phyloP scores from a whole-genome alignment of 2,329 filamentous ascomycete species.

The Geoglossum cookeanum region DNA sequence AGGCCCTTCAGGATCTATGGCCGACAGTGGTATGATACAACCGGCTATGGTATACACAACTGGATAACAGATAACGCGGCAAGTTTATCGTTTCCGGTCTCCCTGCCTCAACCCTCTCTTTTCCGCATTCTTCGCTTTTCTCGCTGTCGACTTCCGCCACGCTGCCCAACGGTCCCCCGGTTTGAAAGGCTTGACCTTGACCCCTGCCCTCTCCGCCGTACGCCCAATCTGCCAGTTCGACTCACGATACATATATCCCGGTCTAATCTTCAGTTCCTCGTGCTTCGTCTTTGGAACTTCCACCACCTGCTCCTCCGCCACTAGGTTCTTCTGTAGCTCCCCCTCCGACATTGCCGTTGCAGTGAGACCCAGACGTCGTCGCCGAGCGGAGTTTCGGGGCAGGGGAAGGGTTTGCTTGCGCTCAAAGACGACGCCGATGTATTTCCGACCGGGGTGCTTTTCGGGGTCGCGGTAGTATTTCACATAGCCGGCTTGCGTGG shows the following conservation, averaged over 20 bases:
- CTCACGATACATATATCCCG: slow-evolving; percentile 44
- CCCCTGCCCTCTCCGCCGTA: slow-evolving; percentile 38
- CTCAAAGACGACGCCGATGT: slow-evolving; percentile 83
- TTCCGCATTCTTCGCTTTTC: slow-evolving; percentile 31
- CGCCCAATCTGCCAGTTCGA: slow-evolving; percentile 50
- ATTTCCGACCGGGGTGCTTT: slow-evolving; percentile 69
- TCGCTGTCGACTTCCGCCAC: slow-evolving; percentile 39
- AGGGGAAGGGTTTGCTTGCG: slow-evolving; percentile 65
- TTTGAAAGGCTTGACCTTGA: slow-evolving; percentile 35
- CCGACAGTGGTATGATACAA: neutral
- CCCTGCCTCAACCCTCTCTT: slow-evolving; percentile 28
- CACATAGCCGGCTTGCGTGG: slow-evolving; percentile 71
- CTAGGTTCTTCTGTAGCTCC: slow-evolving; percentile 4
- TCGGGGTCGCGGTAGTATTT: slow-evolving; percentile 87
- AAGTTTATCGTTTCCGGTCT: neutral
- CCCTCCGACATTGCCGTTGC: slow-evolving; percentile 21
- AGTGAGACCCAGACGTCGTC: slow-evolving; percentile 58
- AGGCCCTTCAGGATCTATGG: neutral
- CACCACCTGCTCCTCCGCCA: slow-evolving; percentile 12
- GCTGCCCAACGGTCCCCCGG: slow-evolving; percentile 42
- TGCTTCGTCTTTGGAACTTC: slow-evolving; percentile 3
- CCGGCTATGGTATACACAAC: neutral
- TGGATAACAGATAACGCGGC: neutral
- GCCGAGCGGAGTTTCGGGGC: slow-evolving; percentile 51
- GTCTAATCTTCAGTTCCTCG: slow-evolving; percentile 23